These are phyloP conservation scores for Colletotrichum coccodes DNA, from an alignment of 2,329 filamentous ascomycete genomes.

Conservation along the genomic window DNA sequence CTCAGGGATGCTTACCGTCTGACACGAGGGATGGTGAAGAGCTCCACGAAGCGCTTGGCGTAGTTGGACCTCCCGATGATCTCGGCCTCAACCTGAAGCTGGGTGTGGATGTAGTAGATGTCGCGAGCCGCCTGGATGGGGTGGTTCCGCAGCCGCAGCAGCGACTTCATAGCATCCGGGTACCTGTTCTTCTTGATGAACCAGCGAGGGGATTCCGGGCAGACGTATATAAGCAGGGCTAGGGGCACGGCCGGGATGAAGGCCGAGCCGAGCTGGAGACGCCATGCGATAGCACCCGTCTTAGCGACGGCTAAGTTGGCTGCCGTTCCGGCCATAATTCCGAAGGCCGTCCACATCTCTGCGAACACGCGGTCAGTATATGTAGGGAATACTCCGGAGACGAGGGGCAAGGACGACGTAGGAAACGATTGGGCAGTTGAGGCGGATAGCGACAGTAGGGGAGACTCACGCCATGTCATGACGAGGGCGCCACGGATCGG, in stretches of 20 bases:
- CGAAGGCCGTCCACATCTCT: constrained; percentile 75
- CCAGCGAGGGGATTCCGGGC: constrained; percentile 74
- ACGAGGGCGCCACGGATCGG: constrained; percentile 74
- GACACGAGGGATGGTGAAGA: constrained; percentile 67
- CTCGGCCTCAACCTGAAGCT: constrained; percentile 44
- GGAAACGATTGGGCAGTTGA: not conserved
- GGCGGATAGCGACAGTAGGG: not conserved
- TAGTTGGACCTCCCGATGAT: constrained; percentile 48
- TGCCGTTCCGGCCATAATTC: constrained; percentile 61
- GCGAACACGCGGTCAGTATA: constrained; percentile 62
- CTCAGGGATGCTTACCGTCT: constrained; percentile 42
- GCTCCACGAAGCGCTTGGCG: constrained; percentile 61
- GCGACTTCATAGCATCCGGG: constrained; percentile 63
- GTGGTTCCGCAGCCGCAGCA: constrained; percentile 66
- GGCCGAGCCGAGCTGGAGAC: constrained; percentile 70
- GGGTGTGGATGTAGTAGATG: constrained; percentile 66
- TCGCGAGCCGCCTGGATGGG: constrained; percentile 70
- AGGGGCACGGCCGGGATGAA: constrained; percentile 68
- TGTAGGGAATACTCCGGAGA: too few species aligned
- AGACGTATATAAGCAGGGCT: constrained; percentile 65
- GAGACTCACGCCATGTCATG: constrained; percentile 20
- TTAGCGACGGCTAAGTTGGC: constrained; percentile 67
- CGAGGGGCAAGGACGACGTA: not conserved
- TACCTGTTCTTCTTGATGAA: constrained; percentile 70
- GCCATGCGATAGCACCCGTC: constrained; percentile 62